Evolutionary conservation across 345 rosid species (phyloP).

Genomic region (Camelina laxa): DNA sequence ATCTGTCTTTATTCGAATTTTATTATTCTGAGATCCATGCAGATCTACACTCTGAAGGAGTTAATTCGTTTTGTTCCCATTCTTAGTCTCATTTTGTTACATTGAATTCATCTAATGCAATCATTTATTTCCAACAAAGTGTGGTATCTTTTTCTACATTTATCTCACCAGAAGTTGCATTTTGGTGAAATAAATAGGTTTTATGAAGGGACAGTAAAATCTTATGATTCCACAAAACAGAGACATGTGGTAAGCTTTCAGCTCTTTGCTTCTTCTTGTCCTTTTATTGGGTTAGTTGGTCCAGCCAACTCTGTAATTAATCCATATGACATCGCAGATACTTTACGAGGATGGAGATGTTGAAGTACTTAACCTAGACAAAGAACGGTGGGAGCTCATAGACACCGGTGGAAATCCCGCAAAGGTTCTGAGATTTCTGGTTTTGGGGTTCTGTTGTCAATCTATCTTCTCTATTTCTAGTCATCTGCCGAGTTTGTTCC

Average conservation of each 20-base stretch:
- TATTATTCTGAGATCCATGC: constrained; percentile 20
- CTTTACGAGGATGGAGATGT: constrained; percentile 95
- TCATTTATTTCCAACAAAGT: constrained; percentile 3
- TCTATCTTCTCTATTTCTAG: constrained; percentile 26
- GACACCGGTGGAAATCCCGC: constrained; percentile 61
- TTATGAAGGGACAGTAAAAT: constrained; percentile 89
- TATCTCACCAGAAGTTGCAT: constrained; percentile 21
- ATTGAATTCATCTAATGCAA: constrained; percentile 15
- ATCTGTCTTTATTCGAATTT: background rate
- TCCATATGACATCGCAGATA: constrained; percentile 52
- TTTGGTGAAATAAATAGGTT: constrained; percentile 63
- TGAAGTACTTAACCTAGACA: constrained; percentile 83
- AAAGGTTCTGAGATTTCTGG: constrained; percentile 56
- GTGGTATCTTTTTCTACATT: constrained; percentile 13
- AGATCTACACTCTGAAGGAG: constrained; percentile 7
- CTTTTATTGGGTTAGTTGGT: constrained; percentile 20
- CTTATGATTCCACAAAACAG: constrained; percentile 77
- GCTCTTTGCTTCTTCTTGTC: constrained; percentile 18
- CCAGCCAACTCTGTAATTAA: constrained; percentile 1
- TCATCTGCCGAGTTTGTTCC: background rate
- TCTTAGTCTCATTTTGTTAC: constrained; percentile 16
- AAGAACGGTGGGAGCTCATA: constrained; percentile 88
- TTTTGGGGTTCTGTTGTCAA: constrained; percentile 30
- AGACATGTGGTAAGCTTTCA: constrained; percentile 82
- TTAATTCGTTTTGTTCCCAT: constrained; percentile 5